Conservation (phyloP, 495 filamentous ascomycete genomes). For the Parachaetomium inaequale region DNA sequence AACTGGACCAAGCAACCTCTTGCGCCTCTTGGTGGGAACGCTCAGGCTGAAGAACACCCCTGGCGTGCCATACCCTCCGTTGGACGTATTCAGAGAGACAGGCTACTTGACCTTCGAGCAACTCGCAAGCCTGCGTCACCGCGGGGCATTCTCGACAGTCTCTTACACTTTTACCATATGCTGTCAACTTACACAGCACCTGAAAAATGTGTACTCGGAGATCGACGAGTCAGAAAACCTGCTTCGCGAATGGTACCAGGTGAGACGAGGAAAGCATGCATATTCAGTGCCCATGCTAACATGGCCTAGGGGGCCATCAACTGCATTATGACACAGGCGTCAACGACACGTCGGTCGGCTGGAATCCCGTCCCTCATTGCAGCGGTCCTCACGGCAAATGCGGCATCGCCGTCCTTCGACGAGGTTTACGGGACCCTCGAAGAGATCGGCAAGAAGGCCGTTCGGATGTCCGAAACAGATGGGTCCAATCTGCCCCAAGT, state of each 20-base stretch:
- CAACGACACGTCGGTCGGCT: conserved; percentile 86
- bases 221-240: conserved; percentile 39
- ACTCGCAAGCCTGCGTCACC: conserved; percentile 76
- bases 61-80: conserved; percentile 37
- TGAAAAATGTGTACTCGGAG: conserved; percentile 33
- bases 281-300: conserved; percentile 14
- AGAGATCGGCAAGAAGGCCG: conserved; percentile 54
- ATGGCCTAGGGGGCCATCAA: conserved; percentile 51
- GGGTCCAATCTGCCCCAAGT: conserved; percentile 78
- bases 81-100: conserved; percentile 50
- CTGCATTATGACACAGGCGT: conserved; percentile 65
- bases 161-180: conserved; percentile 80
- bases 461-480: conserved; percentile 50
- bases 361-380: conserved; percentile 83
- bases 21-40: conserved; percentile 52
- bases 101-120: conserved; percentile 74
- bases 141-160: conserved; percentile 91
- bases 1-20: conserved; percentile 46
- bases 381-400: conserved; percentile 63
- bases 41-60: conserved; percentile 31
- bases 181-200: conserved; percentile 56
- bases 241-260: conserved; percentile 66
- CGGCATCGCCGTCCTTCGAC: conserved; percentile 47
- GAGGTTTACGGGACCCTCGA: conserved; percentile 48
- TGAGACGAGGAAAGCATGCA: conserved; percentile 32